phyloP scores from a whole-genome alignment of 1,284 basidiomycete genomes.

The Naganishia sp. region DNA sequence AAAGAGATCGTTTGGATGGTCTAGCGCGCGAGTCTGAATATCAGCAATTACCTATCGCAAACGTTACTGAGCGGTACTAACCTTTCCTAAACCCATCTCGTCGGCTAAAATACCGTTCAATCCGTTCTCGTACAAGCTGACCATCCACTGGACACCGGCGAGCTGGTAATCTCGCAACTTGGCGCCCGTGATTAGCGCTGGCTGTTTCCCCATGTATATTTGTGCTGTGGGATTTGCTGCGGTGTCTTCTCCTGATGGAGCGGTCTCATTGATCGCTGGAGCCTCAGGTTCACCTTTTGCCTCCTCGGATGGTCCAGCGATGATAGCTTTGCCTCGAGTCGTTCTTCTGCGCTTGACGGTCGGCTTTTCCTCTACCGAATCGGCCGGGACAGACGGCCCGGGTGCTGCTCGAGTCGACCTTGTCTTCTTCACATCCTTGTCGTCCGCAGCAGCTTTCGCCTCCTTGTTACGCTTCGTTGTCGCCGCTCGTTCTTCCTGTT shows the following conservation, averaged over 20 bases:
- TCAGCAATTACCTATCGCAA: not conserved
- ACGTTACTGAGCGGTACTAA: conserved; percentile 32
- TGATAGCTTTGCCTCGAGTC: conserved; percentile 33
- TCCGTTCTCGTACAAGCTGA: conserved; percentile 86
- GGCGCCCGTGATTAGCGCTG: conserved; percentile 77
- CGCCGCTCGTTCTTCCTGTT: conserved; percentile 48
- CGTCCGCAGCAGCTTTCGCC: conserved; percentile 32
- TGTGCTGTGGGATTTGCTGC: conserved; percentile 27
- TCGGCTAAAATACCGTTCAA: conserved; percentile 84
- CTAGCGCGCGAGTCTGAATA: conserved; percentile 52
- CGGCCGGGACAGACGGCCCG: not conserved
- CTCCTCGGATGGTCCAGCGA: conserved; percentile 17
- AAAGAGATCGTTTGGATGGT: conserved; percentile 93
- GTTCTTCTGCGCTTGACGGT: conserved; percentile 39
- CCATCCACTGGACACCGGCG: conserved; percentile 96
- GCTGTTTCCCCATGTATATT: conserved; percentile 48
- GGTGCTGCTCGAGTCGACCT: conserved; percentile 3
- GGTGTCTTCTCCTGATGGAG: conserved; percentile 37
- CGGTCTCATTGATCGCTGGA: conserved; percentile 19
- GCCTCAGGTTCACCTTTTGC: conserved; percentile 8
- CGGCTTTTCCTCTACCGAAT: conserved; percentile 32
- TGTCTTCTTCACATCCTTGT: conserved; percentile 34
- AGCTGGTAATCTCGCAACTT: conserved; percentile 87
- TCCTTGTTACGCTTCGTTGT: conserved; percentile 49
- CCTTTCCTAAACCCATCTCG: conserved; percentile 90